A percentile compares a stretch with the other conserved stretches of the same genome.
phyloP scores from a whole-genome alignment of 1,139 yeast species.

The Meyerozyma carpophila region DNA sequence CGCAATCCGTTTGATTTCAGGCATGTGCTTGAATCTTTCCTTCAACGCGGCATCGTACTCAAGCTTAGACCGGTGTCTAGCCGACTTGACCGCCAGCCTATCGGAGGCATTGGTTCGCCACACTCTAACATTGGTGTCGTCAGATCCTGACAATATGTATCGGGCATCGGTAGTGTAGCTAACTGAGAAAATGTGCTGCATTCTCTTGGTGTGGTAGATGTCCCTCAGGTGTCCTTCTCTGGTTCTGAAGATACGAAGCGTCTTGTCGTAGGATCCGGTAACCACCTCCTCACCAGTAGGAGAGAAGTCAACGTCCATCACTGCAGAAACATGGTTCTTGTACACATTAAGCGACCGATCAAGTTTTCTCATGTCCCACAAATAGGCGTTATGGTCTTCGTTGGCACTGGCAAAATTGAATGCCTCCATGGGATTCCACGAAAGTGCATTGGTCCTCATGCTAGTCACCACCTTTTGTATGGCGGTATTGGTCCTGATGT shows the following conservation, averaged over 20 bases:
- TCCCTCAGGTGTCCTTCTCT: constrained; percentile 91
- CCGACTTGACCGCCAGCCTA: constrained; percentile 72
- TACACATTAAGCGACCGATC: constrained; percentile 72
- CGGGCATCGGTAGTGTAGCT: constrained; percentile 84
- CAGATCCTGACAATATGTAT: constrained; percentile 86
- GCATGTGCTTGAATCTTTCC: constrained; percentile 93
- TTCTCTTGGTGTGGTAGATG: constrained; percentile 91
- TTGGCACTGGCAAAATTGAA: constrained; percentile 86
- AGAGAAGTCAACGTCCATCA: constrained; percentile 88
- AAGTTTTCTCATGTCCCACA: constrained; percentile 95
- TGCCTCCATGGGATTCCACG: constrained; percentile 99
- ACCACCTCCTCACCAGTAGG: constrained; percentile 97
- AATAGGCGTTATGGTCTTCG: constrained; percentile 92
- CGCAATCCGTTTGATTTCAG: constrained; percentile 84
- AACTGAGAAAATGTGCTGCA: constrained; percentile 90
- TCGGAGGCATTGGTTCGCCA: constrained; percentile 91
- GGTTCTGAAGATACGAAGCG: constrained; percentile 72
- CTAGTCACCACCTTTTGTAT: constrained; percentile 83
- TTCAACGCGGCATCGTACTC: constrained; percentile 90
- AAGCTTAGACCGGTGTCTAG: constrained; percentile 74
- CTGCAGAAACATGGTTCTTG: constrained; percentile 96
- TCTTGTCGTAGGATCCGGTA: constrained; percentile 92
- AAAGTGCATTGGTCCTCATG: constrained; percentile 76
- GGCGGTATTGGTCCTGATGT: constrained; percentile 87
- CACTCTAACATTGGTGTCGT: constrained; percentile 89